Conservation (phyloP, 2,329 filamentous ascomycete species). For the Claviceps pusilla region DNA sequence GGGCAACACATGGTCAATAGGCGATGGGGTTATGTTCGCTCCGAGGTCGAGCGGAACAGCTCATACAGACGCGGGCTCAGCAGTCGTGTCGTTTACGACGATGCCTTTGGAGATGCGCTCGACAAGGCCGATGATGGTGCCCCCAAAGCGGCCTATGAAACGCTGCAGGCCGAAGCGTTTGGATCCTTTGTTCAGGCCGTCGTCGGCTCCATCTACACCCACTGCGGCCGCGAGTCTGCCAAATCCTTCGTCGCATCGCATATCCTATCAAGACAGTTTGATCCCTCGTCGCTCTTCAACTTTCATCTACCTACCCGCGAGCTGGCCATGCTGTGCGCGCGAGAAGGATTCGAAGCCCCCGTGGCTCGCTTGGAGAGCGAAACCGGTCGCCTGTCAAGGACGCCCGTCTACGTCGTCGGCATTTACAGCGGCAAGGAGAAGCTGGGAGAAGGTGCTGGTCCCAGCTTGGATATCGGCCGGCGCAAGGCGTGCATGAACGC, state of each 20-base stretch:
- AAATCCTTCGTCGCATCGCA: slow-evolving; percentile 75
- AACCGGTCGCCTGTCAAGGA: slow-evolving; percentile 70
- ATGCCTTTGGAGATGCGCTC: slow-evolving; percentile 61
- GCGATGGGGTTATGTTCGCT: slow-evolving; percentile 36
- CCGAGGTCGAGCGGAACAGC: slow-evolving; percentile 30
- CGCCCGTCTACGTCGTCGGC: slow-evolving; percentile 84
- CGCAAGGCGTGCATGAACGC: slow-evolving; percentile 68
- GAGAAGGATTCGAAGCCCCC: slow-evolving; percentile 79
- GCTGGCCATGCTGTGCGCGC: slow-evolving; percentile 64
- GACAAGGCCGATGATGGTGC: slow-evolving; percentile 10
- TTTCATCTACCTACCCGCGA: slow-evolving; percentile 78
- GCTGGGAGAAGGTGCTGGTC: slow-evolving; percentile 76
- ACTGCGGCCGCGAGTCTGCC: slow-evolving; percentile 63
- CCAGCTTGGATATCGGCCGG: slow-evolving; percentile 63
- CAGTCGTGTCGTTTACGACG: slow-evolving; percentile 64
- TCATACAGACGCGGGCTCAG: slow-evolving; percentile 52
- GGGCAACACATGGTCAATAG: slow-evolving; percentile 29
- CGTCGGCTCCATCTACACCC: slow-evolving; percentile 71
- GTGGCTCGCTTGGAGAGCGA: slow-evolving; percentile 79
- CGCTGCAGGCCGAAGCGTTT: slow-evolving; percentile 57
- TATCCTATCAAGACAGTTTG: slow-evolving; percentile 64
- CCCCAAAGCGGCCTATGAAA: slow-evolving; percentile 12
- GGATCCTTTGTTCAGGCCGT: slow-evolving; percentile 70
- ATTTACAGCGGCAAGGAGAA: slow-evolving; percentile 86
- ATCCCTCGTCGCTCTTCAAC: slow-evolving; percentile 63